Conservation (phyloP, 2,329 filamentous ascomycete species). For the Diaporthe vaccinii region DNA sequence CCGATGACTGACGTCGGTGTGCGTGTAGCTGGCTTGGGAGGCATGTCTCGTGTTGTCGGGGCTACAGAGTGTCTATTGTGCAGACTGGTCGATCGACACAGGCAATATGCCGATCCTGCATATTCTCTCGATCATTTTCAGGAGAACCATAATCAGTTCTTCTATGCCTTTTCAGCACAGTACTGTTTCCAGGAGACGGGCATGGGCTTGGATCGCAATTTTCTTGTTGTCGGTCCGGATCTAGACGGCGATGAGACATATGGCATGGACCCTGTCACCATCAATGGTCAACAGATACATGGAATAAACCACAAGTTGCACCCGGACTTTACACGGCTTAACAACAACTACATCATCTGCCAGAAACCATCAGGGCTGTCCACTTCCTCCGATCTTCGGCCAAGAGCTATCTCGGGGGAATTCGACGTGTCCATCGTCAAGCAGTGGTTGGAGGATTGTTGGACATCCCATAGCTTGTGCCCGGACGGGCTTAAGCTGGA, state of each 20-base stretch:
- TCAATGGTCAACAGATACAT: background rate
- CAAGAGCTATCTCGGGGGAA: background rate
- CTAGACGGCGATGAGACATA: background rate
- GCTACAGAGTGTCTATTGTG: background rate
- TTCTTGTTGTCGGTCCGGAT: background rate
- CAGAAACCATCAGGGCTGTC: background rate
- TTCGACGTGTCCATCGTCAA: background rate
- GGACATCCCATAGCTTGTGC: background rate
- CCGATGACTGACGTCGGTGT: background rate
- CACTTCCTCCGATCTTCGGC: background rate
- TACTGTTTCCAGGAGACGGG: background rate
- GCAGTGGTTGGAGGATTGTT: background rate
- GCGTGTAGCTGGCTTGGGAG: background rate
- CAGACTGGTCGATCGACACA: background rate
- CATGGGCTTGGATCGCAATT: background rate
- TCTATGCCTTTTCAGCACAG: background rate
- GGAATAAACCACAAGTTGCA: conserved; percentile 1
- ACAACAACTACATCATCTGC: background rate
- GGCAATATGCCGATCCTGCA: fast-evolving
- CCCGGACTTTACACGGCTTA: background rate
- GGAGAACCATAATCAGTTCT: background rate
- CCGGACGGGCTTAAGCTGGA: fast-evolving
- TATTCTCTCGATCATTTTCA: too few relatives aligned
- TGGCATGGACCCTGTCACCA: background rate
- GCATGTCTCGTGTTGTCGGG: background rate